phyloP scores from a whole-genome alignment of 768 basidiomycete species.

The Chalciporus sphaerocephalus region DNA sequence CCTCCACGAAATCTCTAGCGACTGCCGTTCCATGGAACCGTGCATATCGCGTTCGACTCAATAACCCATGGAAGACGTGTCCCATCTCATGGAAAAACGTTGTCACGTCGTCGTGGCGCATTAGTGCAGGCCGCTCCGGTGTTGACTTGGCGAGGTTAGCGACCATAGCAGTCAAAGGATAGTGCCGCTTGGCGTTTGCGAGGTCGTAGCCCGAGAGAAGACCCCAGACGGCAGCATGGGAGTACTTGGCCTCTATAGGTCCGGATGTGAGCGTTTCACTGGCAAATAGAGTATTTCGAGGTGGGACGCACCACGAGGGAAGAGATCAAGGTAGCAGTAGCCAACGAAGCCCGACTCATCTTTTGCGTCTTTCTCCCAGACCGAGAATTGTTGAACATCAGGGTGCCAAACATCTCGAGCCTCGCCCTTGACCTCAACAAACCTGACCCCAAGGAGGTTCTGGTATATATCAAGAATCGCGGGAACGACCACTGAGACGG shows the following conservation, averaged over 20 bases:
- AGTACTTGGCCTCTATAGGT: conserved; percentile 64
- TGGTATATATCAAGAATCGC: conserved; percentile 82
- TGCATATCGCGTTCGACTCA: conserved; percentile 65
- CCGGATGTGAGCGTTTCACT: neutral
- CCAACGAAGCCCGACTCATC: conserved; percentile 73
- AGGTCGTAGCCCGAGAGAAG: conserved; percentile 63
- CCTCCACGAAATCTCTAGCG: conserved; percentile 82
- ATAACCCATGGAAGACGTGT: conserved; percentile 64
- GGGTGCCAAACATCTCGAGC: conserved; percentile 74
- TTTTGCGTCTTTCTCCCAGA: conserved; percentile 77
- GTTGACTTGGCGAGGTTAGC: conserved; percentile 88
- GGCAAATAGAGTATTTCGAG: neutral
- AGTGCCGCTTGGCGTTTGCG: conserved; percentile 54
- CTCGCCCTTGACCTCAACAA: conserved; percentile 50
- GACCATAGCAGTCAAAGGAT: conserved; percentile 82
- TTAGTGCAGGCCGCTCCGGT: conserved; percentile 72
- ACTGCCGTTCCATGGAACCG: conserved; percentile 83
- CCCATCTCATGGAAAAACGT: conserved; percentile 94
- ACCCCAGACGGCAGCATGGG: conserved; percentile 84
- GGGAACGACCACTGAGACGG: conserved; percentile 77
- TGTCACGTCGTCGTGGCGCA: conserved; percentile 85
- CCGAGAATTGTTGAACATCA: conserved; percentile 79
- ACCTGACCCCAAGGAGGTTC: conserved; percentile 70
- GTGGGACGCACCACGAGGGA: conserved; percentile 60
- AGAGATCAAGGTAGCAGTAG: conserved; percentile 84